Conservation (phyloP, 2,329 filamentous ascomycete genomes). For the Coleophoma cylindrospora region DNA sequence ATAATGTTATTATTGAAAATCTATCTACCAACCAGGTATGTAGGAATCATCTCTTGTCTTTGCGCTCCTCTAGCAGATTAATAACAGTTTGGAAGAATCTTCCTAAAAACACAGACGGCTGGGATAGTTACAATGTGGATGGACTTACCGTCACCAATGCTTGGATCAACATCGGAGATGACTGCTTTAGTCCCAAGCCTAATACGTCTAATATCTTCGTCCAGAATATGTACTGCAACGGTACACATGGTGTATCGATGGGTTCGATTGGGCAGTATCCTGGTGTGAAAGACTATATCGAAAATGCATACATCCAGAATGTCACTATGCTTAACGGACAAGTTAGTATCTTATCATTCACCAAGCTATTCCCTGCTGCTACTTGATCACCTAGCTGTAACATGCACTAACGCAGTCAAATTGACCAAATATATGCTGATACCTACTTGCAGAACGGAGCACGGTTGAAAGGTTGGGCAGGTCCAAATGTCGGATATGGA, state of each 20-base stretch:
- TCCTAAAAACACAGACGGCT: conserved; percentile 59
- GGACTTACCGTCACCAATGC: conserved; percentile 44
- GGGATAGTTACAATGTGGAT: conserved; percentile 54
- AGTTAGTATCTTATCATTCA: conserved; percentile 15
- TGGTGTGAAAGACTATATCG: conserved; percentile 48
- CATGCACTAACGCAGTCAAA: background rate
- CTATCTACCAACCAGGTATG: conserved; percentile 40
- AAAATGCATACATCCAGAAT: conserved; percentile 54
- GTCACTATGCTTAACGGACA: conserved; percentile 48
- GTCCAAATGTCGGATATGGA: conserved; percentile 50
- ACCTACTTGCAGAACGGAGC: conserved; percentile 46
- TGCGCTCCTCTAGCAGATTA: background rate
- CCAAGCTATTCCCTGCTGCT: too few species aligned
- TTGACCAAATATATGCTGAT: background rate
- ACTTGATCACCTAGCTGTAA: background rate
- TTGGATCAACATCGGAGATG: conserved; percentile 50
- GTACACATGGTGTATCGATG: conserved; percentile 52
- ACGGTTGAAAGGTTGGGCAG: conserved; percentile 58
- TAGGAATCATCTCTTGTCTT: background rate
- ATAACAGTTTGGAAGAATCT: conserved; percentile 24
- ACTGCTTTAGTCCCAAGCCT: conserved; percentile 57
- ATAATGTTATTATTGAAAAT: conserved; percentile 48
- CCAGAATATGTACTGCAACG: conserved; percentile 56
- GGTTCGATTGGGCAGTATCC: conserved; percentile 53
- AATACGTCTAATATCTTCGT: conserved; percentile 54